Percentiles rank a stretch among this genome's conserved stretches.
phyloP scores from a whole-genome alignment of 2,329 filamentous ascomycete genomes.

The Colletotrichum sp. region DNA sequence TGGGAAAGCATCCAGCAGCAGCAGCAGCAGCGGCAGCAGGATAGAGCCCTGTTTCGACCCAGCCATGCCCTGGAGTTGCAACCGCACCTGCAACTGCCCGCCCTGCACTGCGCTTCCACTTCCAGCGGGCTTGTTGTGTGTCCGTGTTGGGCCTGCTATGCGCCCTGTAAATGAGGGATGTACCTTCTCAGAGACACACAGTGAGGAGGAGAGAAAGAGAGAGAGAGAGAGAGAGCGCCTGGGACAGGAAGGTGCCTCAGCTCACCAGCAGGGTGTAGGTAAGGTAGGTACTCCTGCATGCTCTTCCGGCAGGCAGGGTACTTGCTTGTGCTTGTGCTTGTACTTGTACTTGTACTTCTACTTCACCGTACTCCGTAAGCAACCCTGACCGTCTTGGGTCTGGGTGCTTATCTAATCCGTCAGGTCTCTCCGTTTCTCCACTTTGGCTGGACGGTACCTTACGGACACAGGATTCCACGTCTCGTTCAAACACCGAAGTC shows the following conservation, averaged over 20 bases:
- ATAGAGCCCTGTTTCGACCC: neutral
- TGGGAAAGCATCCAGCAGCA: neutral
- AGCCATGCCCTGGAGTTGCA: neutral
- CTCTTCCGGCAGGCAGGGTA: neutral
- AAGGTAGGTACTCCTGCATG: neutral
- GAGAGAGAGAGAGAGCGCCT: neutral
- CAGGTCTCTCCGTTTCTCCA: neutral
- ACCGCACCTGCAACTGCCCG: neutral
- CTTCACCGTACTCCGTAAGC: too few relatives aligned
- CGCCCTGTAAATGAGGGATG: neutral
- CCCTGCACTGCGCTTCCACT: neutral
- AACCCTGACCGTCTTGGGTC: neutral
- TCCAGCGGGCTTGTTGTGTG: neutral
- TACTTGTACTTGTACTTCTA: too few relatives aligned
- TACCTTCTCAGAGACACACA: neutral
- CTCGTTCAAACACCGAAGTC: neutral
- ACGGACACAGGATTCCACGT: neutral
- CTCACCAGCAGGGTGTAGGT: neutral
- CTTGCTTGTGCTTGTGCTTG: neutral
- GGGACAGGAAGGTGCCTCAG: neutral
- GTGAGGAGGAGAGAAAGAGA: neutral
- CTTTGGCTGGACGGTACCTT: neutral
- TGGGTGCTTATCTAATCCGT: neutral
- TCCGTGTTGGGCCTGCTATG: neutral
- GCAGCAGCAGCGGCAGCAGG: neutral